Evolutionary conservation across 176 grass and related monocot genomes (phyloP).

Genomic region (Avena sativa): DNA sequence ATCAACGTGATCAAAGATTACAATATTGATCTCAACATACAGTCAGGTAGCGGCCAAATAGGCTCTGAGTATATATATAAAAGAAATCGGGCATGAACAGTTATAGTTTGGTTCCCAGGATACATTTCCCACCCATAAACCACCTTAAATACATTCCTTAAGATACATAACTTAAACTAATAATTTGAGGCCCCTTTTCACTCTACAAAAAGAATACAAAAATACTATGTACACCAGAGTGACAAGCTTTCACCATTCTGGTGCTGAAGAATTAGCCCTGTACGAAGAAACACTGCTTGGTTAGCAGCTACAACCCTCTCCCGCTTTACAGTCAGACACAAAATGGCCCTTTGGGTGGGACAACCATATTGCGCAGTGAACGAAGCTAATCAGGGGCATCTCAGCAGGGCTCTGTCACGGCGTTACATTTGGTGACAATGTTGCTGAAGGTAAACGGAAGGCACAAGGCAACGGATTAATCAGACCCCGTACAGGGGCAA

Average conservation of each 20-base stretch:
- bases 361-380: background rate
- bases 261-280: background rate
- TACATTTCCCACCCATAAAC: background rate
- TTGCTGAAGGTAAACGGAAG: constrained; percentile 1
- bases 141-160: constrained; percentile 13
- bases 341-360: background rate
- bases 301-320: constrained; percentile 31
- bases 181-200: constrained; percentile 21
- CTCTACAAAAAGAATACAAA: constrained; percentile 21
- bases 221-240: constrained; percentile 46
- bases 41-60: background rate
- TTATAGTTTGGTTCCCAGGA: background rate
- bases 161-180: background rate
- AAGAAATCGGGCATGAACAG: background rate
- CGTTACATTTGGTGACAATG: background rate
- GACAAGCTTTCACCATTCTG: constrained; percentile 14
- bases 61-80: background rate
- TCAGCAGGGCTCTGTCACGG: background rate
- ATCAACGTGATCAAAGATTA: background rate
- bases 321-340: constrained; percentile 1
- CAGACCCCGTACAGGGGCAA: constrained; percentile 76
- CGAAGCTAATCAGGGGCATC: background rate
- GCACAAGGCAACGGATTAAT: constrained; percentile 25
- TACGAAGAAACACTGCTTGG: background rate
- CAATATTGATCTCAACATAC: background rate